phyloP scores from a whole-genome alignment of 1,139 yeast species.

The Blastobotrys malaysiensis region DNA sequence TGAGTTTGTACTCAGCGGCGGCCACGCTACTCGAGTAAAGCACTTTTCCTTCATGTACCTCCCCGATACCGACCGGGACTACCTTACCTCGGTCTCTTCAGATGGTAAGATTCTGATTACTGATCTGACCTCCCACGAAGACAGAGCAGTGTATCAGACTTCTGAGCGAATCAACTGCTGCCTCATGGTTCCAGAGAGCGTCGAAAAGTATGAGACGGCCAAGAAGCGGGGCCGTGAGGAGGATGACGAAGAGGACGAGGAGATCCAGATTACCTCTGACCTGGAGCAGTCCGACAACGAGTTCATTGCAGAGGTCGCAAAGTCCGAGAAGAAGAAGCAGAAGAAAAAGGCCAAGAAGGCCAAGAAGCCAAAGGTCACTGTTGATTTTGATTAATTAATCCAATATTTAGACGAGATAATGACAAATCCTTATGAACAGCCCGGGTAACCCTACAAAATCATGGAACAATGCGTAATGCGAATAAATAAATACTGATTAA shows the following conservation, averaged over 20 bases:
- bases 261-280: slow-evolving; percentile 63
- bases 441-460: too few relatives aligned
- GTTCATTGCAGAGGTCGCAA: slow-evolving; percentile 29
- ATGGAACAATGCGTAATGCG: not conserved
- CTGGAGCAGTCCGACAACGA: slow-evolving; percentile 36
- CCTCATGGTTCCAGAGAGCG: slow-evolving; percentile 65
- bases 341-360: slow-evolving; percentile 35
- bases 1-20: slow-evolving; percentile 49
- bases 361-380: slow-evolving; percentile 16
- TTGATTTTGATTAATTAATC: slow-evolving; percentile 15
- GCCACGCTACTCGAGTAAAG: slow-evolving; percentile 83
- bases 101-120: slow-evolving; percentile 92
- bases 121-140: slow-evolving; percentile 68
- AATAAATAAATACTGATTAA: slow-evolving; percentile 2
- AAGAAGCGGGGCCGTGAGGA: slow-evolving; percentile 46
- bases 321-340: slow-evolving; percentile 41
- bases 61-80: slow-evolving; percentile 36
- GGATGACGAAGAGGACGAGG: slow-evolving; percentile 35
- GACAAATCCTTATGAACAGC: not conserved
- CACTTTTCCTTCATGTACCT: slow-evolving; percentile 56
- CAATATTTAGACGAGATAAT: not conserved
- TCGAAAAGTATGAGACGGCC: slow-evolving; percentile 71
- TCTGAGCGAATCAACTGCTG: slow-evolving; percentile 94
- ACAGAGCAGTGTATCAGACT: slow-evolving; percentile 82
- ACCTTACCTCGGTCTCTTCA: slow-evolving; percentile 76